Conservation (phyloP, 192 early-diverging fungal species). For the Phlyctochytrium bullatum region DNA sequence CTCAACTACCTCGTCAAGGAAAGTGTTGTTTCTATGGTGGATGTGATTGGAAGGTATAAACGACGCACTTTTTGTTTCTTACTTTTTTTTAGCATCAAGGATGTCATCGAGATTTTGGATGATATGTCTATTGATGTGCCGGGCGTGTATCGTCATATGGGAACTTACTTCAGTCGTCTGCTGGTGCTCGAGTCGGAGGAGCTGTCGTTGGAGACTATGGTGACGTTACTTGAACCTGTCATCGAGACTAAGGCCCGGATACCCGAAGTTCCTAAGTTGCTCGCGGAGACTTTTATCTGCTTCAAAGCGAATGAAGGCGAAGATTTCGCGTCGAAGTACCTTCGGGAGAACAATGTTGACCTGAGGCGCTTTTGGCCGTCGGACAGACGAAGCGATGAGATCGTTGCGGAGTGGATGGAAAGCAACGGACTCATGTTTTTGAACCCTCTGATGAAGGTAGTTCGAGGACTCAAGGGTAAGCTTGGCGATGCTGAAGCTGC, state of each 20-base stretch:
- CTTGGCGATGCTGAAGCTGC: neutral
- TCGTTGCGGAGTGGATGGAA: conserved; percentile 30
- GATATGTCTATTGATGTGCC: conserved; percentile 75
- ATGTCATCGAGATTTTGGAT: conserved; percentile 59
- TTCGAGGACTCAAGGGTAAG: neutral
- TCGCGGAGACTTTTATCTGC: conserved; percentile 26
- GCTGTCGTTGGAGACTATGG: conserved; percentile 48
- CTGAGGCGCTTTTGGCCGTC: conserved; percentile 38
- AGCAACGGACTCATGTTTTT: conserved; percentile 4
- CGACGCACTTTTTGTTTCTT: neutral
- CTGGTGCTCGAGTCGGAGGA: conserved; percentile 43
- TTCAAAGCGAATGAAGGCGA: conserved; percentile 20
- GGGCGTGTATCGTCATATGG: conserved; percentile 60
- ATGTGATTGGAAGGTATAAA: conserved; percentile 28
- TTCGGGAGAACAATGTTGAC: conserved; percentile 22
- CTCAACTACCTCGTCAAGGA: conserved; percentile 36
- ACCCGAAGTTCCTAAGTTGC: conserved; percentile 29
- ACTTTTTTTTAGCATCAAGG: conserved; percentile 34
- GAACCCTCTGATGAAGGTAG: neutral
- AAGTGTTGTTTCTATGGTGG: conserved; percentile 44
- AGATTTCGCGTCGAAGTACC: conserved; percentile 11
- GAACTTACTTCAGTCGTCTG: conserved; percentile 49
- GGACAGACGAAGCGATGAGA: conserved; percentile 14
- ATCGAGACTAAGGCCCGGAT: conserved; percentile 24
- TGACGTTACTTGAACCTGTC: conserved; percentile 13